Base-by-base conservation (phyloP, 768 basidiomycete genomes). In the Pleurotus pulmonarius region DNA sequence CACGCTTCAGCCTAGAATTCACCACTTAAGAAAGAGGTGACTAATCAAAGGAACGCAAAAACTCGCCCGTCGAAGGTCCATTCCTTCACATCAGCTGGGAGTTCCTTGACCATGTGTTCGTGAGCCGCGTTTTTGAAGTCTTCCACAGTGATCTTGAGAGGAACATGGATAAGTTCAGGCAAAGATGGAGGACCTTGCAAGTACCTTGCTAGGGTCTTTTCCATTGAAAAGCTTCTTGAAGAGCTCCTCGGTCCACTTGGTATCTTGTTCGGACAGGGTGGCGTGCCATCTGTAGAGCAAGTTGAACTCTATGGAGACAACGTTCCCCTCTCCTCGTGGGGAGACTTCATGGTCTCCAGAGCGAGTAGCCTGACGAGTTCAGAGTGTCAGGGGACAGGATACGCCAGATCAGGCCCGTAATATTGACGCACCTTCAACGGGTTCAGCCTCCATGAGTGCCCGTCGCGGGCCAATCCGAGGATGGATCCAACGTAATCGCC, bases 401-500 rank as follows among this genome's bases (percentile, higher is more conserved):
- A 34, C 29, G 2, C 9, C 9, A 34, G 29, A 34, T 3, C 11
- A 34, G 11, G 29, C 11, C 3, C 29, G 11, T 29, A 29, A 11
- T 34, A 34, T 11, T 11, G 8, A 59, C 70, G 55, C 61, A 86
- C 86, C 70, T 76, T 75, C 38, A 89, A 74, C 24, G 90, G 86
- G 60, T 90, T 77, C 38, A 92, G 72, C 55, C 86, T 78, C 90
- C 90, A 92, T 40, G 71, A 65, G 57, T 70, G 70, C 2, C 83
- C 81, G 60, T 91, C 86, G 29, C 81, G 74, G n/a, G 78, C 81
- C 12, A 90, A 77, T 15, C 85, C 86, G 26, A 92, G 75, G 60
- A 92, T 90, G 16, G 80, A 78, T 15, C 87, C 88, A 15, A 92
- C 85, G 59, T 92, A 92, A 65, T 90, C 89, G 22, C 79, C 78